These are phyloP conservation scores for Gastrolobium villosum DNA, from an alignment of 306 rosid genomes.

Conservation along the genomic window DNA sequence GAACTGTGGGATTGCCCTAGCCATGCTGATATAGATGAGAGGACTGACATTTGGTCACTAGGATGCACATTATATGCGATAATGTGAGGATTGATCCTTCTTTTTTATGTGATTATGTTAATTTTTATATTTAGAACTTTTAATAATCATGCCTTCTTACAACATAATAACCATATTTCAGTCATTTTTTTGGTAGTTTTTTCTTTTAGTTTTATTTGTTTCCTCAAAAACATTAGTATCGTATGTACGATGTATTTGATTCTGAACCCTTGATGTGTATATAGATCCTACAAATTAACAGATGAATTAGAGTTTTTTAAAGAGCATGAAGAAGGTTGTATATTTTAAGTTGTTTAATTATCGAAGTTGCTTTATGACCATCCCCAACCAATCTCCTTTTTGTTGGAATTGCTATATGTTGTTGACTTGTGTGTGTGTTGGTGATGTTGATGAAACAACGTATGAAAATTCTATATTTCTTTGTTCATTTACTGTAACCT, in stretches of 20 bases:
- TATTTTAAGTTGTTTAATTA: constrained; percentile 16
- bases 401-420: neutral
- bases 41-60: constrained; percentile 96
- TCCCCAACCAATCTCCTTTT: constrained; percentile 1
- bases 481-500: neutral
- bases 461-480: neutral
- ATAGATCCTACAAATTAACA: constrained; percentile 22
- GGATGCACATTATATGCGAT: constrained; percentile 99
- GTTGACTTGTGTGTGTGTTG: neutral
- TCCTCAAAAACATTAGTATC: constrained; percentile 8
- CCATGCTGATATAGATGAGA: constrained; percentile 86
- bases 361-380: neutral
- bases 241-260: constrained; percentile 17
- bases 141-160: constrained; percentile 13
- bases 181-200: neutral
- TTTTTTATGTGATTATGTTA: constrained; percentile 21
- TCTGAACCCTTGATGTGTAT: constrained; percentile 36
- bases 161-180: constrained; percentile 22
- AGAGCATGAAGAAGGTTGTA: neutral
- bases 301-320: constrained; percentile 2
- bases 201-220: constrained; percentile 2
- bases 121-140: constrained; percentile 21
- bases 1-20: constrained; percentile 99
- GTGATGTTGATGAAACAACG: neutral
- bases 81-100: constrained; percentile 70